Base-by-base conservation (phyloP, 176 grass and related monocot species). In the Ensete glaucum region DNA sequence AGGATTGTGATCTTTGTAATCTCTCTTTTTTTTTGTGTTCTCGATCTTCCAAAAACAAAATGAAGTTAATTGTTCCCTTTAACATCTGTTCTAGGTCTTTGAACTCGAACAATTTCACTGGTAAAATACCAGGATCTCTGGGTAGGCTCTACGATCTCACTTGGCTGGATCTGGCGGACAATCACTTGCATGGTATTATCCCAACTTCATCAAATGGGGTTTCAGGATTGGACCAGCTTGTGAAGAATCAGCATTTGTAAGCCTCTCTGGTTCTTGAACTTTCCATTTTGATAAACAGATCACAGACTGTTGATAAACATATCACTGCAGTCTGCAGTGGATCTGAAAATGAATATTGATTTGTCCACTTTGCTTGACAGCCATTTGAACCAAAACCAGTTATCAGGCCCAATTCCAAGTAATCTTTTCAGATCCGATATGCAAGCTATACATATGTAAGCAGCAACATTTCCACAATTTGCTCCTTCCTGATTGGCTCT, bases 321-420 rank as follows among this genome's bases (percentile, higher is more conserved):
- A 60, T 60, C 17, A 60, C n/a, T 60, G n/a, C n/a, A 13, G 9
- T 50, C 34, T 9, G 1, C n/a, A 60, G 50, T 62, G 25, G 50
- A 54, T 73, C 8, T 22, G 25, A 81, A 68, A 6, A 43, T 43
- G 34, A 60, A 60, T 60, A 60, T 16, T 57, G 3, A 70, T 22
- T 22, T 2, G 14, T 60, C 1, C 13, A 27, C 20, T 53, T 81
- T 87, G 78, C 62, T 81, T 53, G 75, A 56, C 81, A 99, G 96
- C 60, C 96, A 99, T 78, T 89, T 99, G 67, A 94, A 88, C 77
- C 87, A 86, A 25, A 99, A 99, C 53, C 79, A 95, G 53, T 82
- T 95, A 84, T 86, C 88, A 56, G 91, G 88, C 64, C 10, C 69
- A 16, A 99, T 99, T 69, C 87, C 96, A 77, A 83, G 87, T 58